Conservation (phyloP, 345 rosid genomes). For the Garcia nutans region DNA sequence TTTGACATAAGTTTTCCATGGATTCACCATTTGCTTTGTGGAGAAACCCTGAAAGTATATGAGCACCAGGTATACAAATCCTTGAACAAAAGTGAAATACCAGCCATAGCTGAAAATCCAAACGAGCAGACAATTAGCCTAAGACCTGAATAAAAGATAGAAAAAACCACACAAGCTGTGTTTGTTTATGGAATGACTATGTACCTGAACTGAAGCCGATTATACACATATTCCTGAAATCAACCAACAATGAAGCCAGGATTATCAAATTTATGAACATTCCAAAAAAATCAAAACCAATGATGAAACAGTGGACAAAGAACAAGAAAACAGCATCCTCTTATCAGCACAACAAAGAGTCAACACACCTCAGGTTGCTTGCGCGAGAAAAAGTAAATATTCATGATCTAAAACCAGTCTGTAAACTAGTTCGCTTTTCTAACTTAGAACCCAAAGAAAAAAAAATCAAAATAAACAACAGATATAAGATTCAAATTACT, state of each 20-base stretch:
- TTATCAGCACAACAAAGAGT: not conserved
- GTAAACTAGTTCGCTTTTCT: not conserved
- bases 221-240: slow-evolving; percentile 88
- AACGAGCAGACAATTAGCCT: slow-evolving; percentile 1
- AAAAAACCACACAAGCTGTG: not conserved
- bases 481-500: not conserved
- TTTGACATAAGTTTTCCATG: slow-evolving; percentile 90
- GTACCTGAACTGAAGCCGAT: slow-evolving; percentile 88
- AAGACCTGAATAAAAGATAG: not conserved
- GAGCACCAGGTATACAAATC: slow-evolving; percentile 82
- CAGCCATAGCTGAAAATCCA: slow-evolving; percentile 79
- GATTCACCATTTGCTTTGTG: slow-evolving; percentile 85
- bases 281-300: slow-evolving; percentile 6
- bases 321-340: not conserved
- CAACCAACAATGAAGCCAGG: not conserved
- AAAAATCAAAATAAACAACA: not conserved
- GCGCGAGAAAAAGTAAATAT: not conserved
- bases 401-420: not conserved
- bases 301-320: slow-evolving; percentile 9
- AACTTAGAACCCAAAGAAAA: too few species aligned
- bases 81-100: slow-evolving; percentile 98
- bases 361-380: not conserved
- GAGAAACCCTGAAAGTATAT: slow-evolving; percentile 94
- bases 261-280: not conserved
- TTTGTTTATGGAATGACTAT: not conserved